Evolutionary conservation across 164 flowering plant genomes (phyloP).

Genomic region (Echeveria elegans): DNA sequence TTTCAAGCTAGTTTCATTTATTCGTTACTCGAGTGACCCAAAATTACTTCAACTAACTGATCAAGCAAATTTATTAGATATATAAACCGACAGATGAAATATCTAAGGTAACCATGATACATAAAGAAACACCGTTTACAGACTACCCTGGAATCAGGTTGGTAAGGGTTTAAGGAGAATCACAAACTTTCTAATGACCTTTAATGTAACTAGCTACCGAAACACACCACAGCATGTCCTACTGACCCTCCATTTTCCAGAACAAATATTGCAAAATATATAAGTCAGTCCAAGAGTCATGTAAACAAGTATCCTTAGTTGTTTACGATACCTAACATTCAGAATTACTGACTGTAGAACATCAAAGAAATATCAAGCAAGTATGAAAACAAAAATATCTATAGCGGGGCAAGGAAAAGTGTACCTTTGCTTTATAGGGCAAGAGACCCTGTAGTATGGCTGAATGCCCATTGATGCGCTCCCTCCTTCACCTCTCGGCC

Average conservation of each 20-base stretch:
- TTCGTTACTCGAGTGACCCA: background rate
- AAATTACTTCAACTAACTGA: background rate
- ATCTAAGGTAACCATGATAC: background rate
- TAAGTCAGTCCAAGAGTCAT: too few relatives aligned
- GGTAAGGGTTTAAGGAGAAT: too few relatives aligned
- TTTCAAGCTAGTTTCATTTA: background rate
- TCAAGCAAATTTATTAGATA: background rate
- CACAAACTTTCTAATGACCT: too few relatives aligned
- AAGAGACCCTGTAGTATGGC: constrained; percentile 61
- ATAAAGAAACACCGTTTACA: background rate
- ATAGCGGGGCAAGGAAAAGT: too few relatives aligned
- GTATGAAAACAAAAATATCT: background rate
- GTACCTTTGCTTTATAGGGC: constrained; percentile 61
- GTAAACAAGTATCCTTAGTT: too few relatives aligned
- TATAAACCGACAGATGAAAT: background rate
- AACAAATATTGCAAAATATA: too few relatives aligned
- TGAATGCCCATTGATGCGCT: constrained; percentile 83
- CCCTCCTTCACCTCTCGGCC: constrained; percentile 88
- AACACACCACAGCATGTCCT: too few relatives aligned
- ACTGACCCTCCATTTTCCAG: too few relatives aligned
- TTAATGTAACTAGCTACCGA: too few relatives aligned
- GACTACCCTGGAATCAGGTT: background rate
- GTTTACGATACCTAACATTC: too few relatives aligned
- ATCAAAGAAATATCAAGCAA: too few relatives aligned
- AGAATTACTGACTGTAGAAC: too few relatives aligned